Base-by-base conservation (phyloP, 139 green algal species). In the Coelastrella sp. region DNA sequence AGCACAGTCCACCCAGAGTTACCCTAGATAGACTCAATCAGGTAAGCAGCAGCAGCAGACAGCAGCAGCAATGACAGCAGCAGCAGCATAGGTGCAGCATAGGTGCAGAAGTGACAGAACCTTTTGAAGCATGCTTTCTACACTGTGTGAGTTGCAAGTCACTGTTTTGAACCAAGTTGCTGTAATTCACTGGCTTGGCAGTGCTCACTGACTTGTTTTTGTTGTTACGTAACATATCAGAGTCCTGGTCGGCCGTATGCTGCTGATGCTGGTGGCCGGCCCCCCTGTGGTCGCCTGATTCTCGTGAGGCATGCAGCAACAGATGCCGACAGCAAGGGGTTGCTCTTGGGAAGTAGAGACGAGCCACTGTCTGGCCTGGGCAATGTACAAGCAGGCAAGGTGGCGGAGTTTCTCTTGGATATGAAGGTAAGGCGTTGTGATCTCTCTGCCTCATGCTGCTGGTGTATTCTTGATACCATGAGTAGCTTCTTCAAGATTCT, bases 21-120 rank as follows among this genome's bases (percentile, higher is more conserved):
- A 88, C 84, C 1, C 74, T 94, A 5, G 89, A 94, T 71, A 80
- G 88, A 37, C 68, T 94, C 45, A 94, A 94, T 64, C 89, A 94
- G 86, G 59, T 87, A 25, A n/a, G 35, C 35, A 27, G 45, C 53
- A 64, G 21, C 53, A 9, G 6, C 4, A 32, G 53, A 64, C n/a
- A n/a, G n/a, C n/a, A n/a, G n/a, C n/a, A n/a, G n/a, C n/a, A n/a
- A n/a, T n/a, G n/a, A n/a, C n/a, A n/a, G n/a, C n/a, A n/a, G n/a
- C n/a, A n/a, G n/a, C n/a, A n/a, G n/a, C n/a, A n/a, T n/a, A n/a
- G n/a, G n/a, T n/a, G n/a, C n/a, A n/a, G n/a, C n/a, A n/a, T n/a
- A n/a, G n/a, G n/a, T n/a, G n/a, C n/a, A n/a, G n/a, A n/a, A n/a
- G n/a, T n/a, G n/a, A n/a, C n/a, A n/a, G n/a, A n/a, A n/a, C n/a